phyloP scores from a whole-genome alignment of 164 flowering plant genomes.

The Sedum album region DNA sequence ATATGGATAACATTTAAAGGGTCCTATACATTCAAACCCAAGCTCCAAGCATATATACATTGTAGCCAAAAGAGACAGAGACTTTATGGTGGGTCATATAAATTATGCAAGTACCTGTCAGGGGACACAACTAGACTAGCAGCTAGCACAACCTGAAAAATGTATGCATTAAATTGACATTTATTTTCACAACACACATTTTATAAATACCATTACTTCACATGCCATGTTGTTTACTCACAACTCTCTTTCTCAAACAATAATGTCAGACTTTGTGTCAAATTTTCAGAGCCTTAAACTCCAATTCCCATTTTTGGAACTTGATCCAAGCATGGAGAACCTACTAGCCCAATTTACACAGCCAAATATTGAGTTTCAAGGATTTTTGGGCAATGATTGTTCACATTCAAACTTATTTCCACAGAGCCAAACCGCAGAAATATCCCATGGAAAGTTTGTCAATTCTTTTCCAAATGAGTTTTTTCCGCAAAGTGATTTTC shows the following conservation, averaged over 20 bases:
- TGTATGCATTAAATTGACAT: neutral
- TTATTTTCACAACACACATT: neutral
- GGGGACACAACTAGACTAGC: neutral
- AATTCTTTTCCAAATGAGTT: slow-evolving; percentile 16
- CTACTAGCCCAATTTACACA: slow-evolving; percentile 16
- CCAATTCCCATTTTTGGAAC: slow-evolving; percentile 17
- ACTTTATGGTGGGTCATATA: neutral
- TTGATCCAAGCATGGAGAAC: slow-evolving; percentile 25
- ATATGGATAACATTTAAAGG: neutral
- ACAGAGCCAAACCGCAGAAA: slow-evolving; percentile 14
- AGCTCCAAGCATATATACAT: neutral
- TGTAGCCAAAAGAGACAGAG: neutral
- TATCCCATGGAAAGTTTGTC: slow-evolving; percentile 16
- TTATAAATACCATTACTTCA: neutral
- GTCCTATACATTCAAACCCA: neutral
- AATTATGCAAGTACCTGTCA: neutral
- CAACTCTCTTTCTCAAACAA: neutral
- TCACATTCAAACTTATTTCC: slow-evolving; percentile 18
- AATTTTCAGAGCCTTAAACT: slow-evolving; percentile 23
- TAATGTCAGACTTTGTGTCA: slow-evolving; percentile 32
- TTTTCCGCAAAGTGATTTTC: neutral
- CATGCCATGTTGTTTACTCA: neutral
- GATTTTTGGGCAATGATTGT: slow-evolving; percentile 16
- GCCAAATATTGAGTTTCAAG: slow-evolving; percentile 21
- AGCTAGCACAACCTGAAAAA: neutral